phyloP scores from a whole-genome alignment of 345 rosid species.

The Lenwebbia sp. region DNA sequence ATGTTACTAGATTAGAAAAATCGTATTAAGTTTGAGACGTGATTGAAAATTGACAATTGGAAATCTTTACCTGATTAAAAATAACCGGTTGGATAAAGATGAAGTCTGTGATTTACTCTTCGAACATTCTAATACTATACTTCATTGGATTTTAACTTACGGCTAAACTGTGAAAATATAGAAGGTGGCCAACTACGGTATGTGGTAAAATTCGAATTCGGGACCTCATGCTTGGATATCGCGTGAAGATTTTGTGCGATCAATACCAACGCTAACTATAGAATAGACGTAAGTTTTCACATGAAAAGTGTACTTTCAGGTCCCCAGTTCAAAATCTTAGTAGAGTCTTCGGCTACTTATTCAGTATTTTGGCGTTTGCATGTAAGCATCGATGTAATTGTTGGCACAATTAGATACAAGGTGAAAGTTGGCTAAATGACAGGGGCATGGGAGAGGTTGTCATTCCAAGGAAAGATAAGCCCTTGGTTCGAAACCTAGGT shows the following conservation, averaged over 20 bases:
- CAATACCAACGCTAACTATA: fast-evolving
- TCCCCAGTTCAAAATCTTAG: too few relatives aligned
- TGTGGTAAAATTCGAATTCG: fast-evolving
- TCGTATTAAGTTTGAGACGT: background rate
- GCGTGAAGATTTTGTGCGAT: background rate
- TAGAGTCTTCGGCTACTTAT: too few relatives aligned
- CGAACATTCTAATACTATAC: background rate
- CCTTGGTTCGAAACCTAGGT: too few relatives aligned
- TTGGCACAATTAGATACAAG: too few relatives aligned
- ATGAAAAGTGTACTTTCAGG: background rate
- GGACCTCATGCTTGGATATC: background rate
- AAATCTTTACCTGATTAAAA: too few relatives aligned
- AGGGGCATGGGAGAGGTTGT: too few relatives aligned
- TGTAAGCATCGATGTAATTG: too few relatives aligned
- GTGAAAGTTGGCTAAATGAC: too few relatives aligned
- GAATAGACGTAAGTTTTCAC: fast-evolving
- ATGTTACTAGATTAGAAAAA: background rate
- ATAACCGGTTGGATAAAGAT: too few relatives aligned
- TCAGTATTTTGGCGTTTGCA: too few relatives aligned
- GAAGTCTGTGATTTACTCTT: background rate
- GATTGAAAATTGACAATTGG: background rate
- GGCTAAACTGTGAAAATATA: background rate
- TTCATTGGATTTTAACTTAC: background rate
- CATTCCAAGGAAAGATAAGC: too few relatives aligned
- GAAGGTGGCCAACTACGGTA: fast-evolving